Conservation (phyloP, 2,329 filamentous ascomycete genomes). For the Chaetomium sp. region DNA sequence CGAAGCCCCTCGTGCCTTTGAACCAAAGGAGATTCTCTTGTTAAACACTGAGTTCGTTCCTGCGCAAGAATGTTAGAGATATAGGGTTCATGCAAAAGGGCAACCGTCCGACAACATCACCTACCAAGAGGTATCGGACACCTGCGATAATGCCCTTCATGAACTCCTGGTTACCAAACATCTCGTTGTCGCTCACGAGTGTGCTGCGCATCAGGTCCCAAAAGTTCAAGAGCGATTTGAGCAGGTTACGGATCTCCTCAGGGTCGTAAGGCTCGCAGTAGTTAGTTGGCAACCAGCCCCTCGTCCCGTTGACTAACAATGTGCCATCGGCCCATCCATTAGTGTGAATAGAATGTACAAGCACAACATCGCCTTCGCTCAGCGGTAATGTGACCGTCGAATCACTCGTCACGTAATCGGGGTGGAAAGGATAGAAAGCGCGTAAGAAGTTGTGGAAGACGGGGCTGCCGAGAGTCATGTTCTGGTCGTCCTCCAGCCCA, state of each 20-base stretch:
- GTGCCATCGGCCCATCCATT: constrained; percentile 99
- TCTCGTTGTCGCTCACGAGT: constrained; percentile 64
- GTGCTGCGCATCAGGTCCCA: constrained; percentile 85
- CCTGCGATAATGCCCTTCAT: constrained; percentile 92
- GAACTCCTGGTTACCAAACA: constrained; percentile 87
- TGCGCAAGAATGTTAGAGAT: constrained; percentile 32
- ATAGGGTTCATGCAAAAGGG: neutral
- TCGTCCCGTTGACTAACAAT: constrained; percentile 71
- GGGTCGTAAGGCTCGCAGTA: constrained; percentile 96
- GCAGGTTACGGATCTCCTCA: constrained; percentile 72
- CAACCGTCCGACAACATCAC: constrained; percentile 30
- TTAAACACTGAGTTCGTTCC: constrained; percentile 86
- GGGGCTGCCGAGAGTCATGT: constrained; percentile 33
- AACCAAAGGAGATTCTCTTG: constrained; percentile 69
- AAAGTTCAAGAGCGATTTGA: constrained; percentile 82
- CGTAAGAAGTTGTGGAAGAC: constrained; percentile 92
- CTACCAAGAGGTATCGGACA: constrained; percentile 79
- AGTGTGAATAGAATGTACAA: constrained; percentile 94
- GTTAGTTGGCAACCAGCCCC: constrained; percentile 96
- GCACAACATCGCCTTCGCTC: constrained; percentile 82
- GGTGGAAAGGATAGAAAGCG: constrained; percentile 88
- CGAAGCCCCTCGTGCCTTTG: constrained; percentile 69
- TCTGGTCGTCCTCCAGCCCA: constrained; percentile 56
- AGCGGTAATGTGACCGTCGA: constrained; percentile 84
- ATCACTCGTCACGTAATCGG: constrained; percentile 67